Conservation (phyloP, 768 basidiomycete genomes). For the Auricularia auricula-judae region DNA sequence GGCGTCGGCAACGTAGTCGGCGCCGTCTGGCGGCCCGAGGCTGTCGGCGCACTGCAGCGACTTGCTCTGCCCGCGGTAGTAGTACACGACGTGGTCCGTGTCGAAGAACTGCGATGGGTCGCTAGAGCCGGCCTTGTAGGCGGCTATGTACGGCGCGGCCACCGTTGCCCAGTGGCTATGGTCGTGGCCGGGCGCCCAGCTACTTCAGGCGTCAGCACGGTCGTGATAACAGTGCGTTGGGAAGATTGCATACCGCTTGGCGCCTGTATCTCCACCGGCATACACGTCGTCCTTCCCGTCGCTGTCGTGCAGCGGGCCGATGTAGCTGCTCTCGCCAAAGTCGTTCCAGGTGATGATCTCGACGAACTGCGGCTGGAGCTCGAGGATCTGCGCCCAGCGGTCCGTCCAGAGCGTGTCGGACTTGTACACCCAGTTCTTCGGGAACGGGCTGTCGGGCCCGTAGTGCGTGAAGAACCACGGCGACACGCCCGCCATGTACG, state of each 20-base stretch:
- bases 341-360: conserved; percentile 56
- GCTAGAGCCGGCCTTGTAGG: conserved; percentile 13
- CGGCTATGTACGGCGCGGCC: conserved; percentile 11
- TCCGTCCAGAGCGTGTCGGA: conserved; percentile 48
- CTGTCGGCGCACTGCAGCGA: conserved; percentile 9
- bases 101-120: conserved; percentile 10
- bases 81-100: conserved; percentile 13
- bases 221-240: no score
- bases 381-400: conserved; percentile 59
- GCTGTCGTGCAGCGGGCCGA: conserved; percentile 36
- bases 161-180: conserved; percentile 5
- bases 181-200: conserved; percentile 10
- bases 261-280: conserved; percentile 12
- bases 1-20: conserved; percentile 8
- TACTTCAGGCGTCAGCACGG: no score
- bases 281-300: conserved; percentile 4
- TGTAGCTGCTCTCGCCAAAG: conserved; percentile 49
- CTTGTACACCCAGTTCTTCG: conserved; percentile 19
- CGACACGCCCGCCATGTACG: conserved; percentile 46
- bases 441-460: conserved; percentile 51
- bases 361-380: conserved; percentile 39
- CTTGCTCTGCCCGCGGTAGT: conserved; percentile 14
- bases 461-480: conserved; percentile 82
- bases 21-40: conserved; percentile 10
- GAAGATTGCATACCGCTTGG: not conserved